Evolutionary conservation across 768 basidiomycete species (phyloP).

Genomic region (Krasilnikovozyma curviuscula): DNA sequence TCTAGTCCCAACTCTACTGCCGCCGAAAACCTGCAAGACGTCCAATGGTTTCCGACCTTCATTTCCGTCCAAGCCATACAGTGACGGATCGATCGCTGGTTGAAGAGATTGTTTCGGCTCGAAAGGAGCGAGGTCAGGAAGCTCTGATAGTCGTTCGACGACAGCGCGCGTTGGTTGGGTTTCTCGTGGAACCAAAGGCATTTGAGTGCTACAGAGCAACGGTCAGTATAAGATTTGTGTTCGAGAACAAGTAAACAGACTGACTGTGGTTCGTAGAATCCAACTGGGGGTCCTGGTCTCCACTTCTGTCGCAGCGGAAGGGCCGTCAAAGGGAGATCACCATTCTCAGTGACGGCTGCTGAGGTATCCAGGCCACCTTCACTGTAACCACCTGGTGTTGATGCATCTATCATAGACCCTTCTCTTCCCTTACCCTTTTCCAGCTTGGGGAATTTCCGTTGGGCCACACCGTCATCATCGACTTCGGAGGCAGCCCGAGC

Average conservation of each 20-base stretch:
- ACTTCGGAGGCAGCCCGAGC: neutral
- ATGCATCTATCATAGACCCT: neutral
- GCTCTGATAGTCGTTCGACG: slow-evolving; percentile 41
- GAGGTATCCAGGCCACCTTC: neutral
- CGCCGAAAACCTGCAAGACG: slow-evolving; percentile 38
- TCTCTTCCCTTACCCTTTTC: neutral
- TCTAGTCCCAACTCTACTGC: slow-evolving; percentile 52
- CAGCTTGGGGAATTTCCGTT: neutral
- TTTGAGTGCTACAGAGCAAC: neutral
- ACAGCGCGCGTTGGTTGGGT: slow-evolving; percentile 52
- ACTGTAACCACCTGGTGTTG: too few species aligned
- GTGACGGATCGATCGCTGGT: neutral
- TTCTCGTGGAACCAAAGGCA: neutral
- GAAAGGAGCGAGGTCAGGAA: slow-evolving; percentile 20
- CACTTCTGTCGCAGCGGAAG: neutral
- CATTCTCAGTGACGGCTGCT: neutral
- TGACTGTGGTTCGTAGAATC: slow-evolving; percentile 67
- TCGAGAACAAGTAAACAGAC: slow-evolving; percentile 1
- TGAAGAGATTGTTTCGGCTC: neutral
- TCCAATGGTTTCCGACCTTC: slow-evolving; percentile 9
- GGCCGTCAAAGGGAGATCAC: neutral
- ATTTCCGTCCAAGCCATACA: too few species aligned
- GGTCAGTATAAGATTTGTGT: neutral
- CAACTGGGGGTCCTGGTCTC: slow-evolving; percentile 33
- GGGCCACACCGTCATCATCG: neutral